Base-by-base conservation (phyloP, 306 rosid species). In the Vachellia collinsii region DNA sequence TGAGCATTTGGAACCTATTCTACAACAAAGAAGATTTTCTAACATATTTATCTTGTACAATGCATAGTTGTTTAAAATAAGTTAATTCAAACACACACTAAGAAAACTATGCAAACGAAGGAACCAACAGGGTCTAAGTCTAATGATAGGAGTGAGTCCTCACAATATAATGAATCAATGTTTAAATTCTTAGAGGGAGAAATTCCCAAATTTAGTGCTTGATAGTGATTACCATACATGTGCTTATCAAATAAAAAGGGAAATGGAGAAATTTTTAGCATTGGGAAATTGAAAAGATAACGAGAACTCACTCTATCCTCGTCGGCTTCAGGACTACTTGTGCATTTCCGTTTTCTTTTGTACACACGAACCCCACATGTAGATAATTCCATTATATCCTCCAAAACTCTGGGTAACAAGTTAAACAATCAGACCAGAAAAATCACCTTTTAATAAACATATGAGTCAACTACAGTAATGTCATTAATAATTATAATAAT, bases 281-380 rank as follows among this genome's bases (percentile, higher is more conserved):
- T 4, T 36, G 73, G 48, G 12, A 4, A 66, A 36, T 8, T 46
- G 11, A 22, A 72, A 72, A 20, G 37, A 7, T 3, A 79, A 54
- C 23, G 6, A 69, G 50, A 66, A 17, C 80, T 74, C 51, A 81
- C 80, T 66, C 10, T 29, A 51, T 51, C 59, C 22, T 22, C 59
- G 10, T 54, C 11, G 25, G 22, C 36, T 47, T 38, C 56, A 36
- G 16, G 41, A 70, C 20, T 1, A 56, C 37, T 7, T 17, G n/a
- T 11, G n/a, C 4, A 0, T 70, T 63, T 63, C n/a, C 16, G 61
- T 41, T n/a, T 72, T 50, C 56, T 39, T 58, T 10, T 29, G 23
- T 23, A 22, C 19, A 65, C 79, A 69, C 46, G 10, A 11, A 43
- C 11, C 10, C 46, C 46, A 43, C 10, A 9, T 29, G 34, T 43